Percentiles rank a stretch among this genome's conserved stretches.
Conservation (phyloP, 2,329 filamentous ascomycete genomes). For the Talaromyces amestolkiae region DNA sequence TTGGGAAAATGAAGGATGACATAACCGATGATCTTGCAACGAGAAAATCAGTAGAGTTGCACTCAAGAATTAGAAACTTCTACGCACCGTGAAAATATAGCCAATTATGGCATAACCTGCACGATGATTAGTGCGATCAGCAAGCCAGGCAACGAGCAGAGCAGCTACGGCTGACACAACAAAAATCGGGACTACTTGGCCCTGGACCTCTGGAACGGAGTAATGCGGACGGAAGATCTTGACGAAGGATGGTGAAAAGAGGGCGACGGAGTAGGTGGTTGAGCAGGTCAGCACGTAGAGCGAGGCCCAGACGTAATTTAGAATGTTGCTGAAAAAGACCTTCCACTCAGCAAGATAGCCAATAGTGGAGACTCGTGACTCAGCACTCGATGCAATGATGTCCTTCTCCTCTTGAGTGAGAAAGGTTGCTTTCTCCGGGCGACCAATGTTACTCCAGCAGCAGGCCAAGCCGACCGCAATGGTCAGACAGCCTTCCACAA, state of each 20-base stretch:
- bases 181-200: slow-evolving; percentile 9
- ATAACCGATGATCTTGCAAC: slow-evolving; percentile 5
- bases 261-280: slow-evolving; percentile 5
- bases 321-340: slow-evolving; percentile 5
- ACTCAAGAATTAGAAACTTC: neutral
- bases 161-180: slow-evolving; percentile 3
- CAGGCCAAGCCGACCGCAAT: slow-evolving; percentile 2
- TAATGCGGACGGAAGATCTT: neutral
- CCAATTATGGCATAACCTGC: slow-evolving; percentile 7
- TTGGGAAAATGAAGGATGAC: slow-evolving; percentile 1
- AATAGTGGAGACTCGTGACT: slow-evolving; percentile 4
- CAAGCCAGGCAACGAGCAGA: slow-evolving; percentile 7
- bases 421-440: neutral
- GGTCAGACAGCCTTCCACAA: slow-evolving; percentile 9
- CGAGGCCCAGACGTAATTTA: slow-evolving; percentile 6
- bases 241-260: slow-evolving; percentile 8
- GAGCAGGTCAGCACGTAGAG: slow-evolving; percentile 11
- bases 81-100: neutral
- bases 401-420: slow-evolving; percentile 8
- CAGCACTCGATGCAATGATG: neutral
- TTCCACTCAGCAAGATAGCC: slow-evolving; percentile 2
- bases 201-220: neutral
- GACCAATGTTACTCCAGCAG: slow-evolving; percentile 2
- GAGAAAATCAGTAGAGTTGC: neutral
- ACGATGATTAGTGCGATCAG: slow-evolving; percentile 5